Evolutionary conservation across 2,329 filamentous ascomycete genomes (phyloP).

Genomic region (Fusarium fujikuroi): DNA sequence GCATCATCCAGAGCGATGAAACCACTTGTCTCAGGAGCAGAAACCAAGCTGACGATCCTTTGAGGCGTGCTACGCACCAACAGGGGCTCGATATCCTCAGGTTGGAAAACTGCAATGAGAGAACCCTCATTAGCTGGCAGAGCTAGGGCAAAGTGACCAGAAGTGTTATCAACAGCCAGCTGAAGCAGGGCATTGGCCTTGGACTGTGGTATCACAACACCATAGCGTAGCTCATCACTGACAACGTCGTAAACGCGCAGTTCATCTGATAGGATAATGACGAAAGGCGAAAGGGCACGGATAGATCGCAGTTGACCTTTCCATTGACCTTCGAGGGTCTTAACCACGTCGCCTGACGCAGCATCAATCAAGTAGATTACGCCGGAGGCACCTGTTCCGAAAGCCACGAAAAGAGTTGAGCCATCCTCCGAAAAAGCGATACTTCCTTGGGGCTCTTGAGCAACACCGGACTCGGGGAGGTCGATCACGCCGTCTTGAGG

Average conservation of each 20-base stretch:
- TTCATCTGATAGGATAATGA: slow-evolving; percentile 79
- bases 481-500: slow-evolving; percentile 54
- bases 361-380: slow-evolving; percentile 82
- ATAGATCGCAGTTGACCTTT: slow-evolving; percentile 73
- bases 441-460: slow-evolving; percentile 65
- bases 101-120: slow-evolving; percentile 74
- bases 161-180: slow-evolving; percentile 75
- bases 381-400: slow-evolving; percentile 64
- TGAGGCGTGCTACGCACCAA: slow-evolving; percentile 66
- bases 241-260: slow-evolving; percentile 88
- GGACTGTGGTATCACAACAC: slow-evolving; percentile 65
- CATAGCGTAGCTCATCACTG: slow-evolving; percentile 76
- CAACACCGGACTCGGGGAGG: slow-evolving; percentile 33
- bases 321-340: slow-evolving; percentile 75
- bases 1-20: slow-evolving; percentile 81
- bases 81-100: slow-evolving; percentile 67
- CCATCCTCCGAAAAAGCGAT: slow-evolving; percentile 86
- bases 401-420: slow-evolving; percentile 79
- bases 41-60: slow-evolving; percentile 73
- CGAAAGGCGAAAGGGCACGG: slow-evolving; percentile 75
- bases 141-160: slow-evolving; percentile 73
- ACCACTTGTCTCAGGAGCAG: slow-evolving; percentile 72
- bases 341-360: slow-evolving; percentile 71
- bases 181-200: slow-evolving; percentile 63
- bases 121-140: slow-evolving; percentile 60